phyloP scores from a whole-genome alignment of 1,139 yeast genomes.

The Pichia sp. region DNA sequence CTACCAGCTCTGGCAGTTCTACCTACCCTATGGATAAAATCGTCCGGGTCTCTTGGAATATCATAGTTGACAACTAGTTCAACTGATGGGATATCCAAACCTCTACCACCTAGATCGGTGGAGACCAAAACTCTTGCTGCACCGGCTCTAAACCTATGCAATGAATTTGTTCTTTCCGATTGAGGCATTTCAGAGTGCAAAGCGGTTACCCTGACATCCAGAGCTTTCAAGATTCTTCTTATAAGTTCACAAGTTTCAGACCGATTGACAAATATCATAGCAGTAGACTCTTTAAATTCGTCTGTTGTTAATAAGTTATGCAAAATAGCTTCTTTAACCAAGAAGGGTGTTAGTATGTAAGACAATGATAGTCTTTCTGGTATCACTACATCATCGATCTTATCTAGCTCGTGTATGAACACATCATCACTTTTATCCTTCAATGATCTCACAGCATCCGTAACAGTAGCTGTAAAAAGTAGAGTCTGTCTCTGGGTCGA shows the following conservation, averaged over 20 bases:
- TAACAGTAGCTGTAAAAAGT: conserved; percentile 91
- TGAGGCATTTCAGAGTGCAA: conserved; percentile 96
- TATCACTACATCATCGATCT: conserved; percentile 65
- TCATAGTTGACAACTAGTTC: conserved; percentile 87
- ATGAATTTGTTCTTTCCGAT: conserved; percentile 79
- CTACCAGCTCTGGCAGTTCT: conserved; percentile 99
- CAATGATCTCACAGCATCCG: conserved; percentile 82
- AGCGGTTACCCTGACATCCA: conserved; percentile 81
- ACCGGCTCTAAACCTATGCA: conserved; percentile 89
- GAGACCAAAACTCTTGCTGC: conserved; percentile 91
- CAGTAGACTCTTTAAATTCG: conserved; percentile 60
- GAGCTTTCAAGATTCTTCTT: conserved; percentile 64
- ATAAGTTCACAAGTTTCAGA: conserved; percentile 85
- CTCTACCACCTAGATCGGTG: conserved; percentile 96
- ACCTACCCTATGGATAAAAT: conserved; percentile 97
- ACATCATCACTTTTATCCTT: conserved; percentile 66
- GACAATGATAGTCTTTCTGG: conserved; percentile 66
- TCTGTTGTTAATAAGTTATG: conserved; percentile 62
- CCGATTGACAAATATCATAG: conserved; percentile 85
- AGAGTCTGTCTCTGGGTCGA: conserved; percentile 76
- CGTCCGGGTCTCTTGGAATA: conserved; percentile 94
- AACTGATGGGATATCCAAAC: conserved; percentile 91
- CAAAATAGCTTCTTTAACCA: conserved; percentile 86
- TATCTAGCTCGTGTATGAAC: conserved; percentile 78
- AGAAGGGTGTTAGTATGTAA: conserved; percentile 63